phyloP scores from a whole-genome alignment of 352 stramenopile species.

The Halophytophthora batemanensis region DNA sequence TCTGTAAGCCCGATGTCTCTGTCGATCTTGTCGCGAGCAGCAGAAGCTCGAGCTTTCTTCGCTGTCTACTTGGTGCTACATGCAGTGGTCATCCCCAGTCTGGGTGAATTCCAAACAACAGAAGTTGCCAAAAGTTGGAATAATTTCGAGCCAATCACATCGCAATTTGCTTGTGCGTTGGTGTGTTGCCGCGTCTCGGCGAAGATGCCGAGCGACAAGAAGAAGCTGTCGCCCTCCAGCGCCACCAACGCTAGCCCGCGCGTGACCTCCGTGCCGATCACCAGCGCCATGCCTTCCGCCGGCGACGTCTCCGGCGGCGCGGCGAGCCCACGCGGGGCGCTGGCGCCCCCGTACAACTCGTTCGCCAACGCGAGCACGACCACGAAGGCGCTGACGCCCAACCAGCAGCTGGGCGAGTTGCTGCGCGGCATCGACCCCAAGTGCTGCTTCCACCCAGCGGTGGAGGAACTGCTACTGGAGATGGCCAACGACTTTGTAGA shows the following conservation, averaged over 20 bases:
- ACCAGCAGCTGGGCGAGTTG: conserved; percentile 64
- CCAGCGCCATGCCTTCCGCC: conserved; percentile 11
- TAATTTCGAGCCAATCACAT: too few species aligned
- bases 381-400: conserved; percentile 60
- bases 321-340: conserved; percentile 14
- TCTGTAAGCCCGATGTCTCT: too few species aligned
- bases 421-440: conserved; percentile 68
- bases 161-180: too few species aligned
- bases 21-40: too few species aligned
- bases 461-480: conserved; percentile 79
- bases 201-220: conserved; percentile 29
- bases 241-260: conserved; percentile 5
- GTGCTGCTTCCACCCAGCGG: conserved; percentile 70
- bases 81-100: too few species aligned
- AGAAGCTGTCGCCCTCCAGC: conserved; percentile 19
- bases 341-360: conserved; percentile 37
- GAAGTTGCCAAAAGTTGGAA: too few species aligned
- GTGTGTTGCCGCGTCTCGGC: too few species aligned
- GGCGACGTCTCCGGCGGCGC: conserved; percentile 4
- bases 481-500: conserved; percentile 81
- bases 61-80: too few species aligned
- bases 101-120: too few species aligned
- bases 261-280: conserved; percentile 13
- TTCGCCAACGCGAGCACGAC: conserved; percentile 36
- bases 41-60: too few species aligned